Evolutionary conservation across 352 stramenopile genomes (phyloP).

Genomic region (Pythium sp.): DNA sequence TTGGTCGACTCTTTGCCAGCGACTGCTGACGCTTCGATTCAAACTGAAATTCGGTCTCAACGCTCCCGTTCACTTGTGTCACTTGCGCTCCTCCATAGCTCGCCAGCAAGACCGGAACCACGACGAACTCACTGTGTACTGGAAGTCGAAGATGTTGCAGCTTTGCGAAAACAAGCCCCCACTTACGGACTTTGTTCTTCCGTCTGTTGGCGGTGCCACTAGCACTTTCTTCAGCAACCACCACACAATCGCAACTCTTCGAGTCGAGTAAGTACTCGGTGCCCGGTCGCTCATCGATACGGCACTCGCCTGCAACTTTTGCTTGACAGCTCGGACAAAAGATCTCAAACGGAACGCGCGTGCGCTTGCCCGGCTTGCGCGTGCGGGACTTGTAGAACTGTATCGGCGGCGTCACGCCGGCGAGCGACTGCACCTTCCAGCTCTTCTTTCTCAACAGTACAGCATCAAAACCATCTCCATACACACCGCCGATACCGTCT

Average conservation of each 20-base stretch:
- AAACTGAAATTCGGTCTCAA: not conserved
- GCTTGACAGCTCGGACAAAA: slow-evolving; percentile 39
- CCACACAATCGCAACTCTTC: slow-evolving; percentile 40
- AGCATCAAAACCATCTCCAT: not conserved
- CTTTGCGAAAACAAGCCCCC: slow-evolving; percentile 32
- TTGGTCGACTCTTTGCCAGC: not conserved
- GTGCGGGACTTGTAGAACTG: slow-evolving; percentile 51
- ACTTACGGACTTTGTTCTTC: slow-evolving; percentile 26
- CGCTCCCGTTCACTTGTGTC: not conserved
- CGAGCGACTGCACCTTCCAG: slow-evolving; percentile 32
- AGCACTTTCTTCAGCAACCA: slow-evolving; percentile 17
- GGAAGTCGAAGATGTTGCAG: slow-evolving; percentile 29
- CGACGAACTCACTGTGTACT: slow-evolving; percentile 19
- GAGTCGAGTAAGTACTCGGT: slow-evolving; percentile 53
- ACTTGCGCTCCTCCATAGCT: not conserved
- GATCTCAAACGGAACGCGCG: slow-evolving; percentile 50
- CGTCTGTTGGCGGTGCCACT: not conserved
- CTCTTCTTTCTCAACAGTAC: slow-evolving; percentile 10
- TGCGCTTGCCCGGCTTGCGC: slow-evolving; percentile 32
- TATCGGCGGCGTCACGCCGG: slow-evolving; percentile 28
- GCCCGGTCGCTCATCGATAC: slow-evolving; percentile 38
- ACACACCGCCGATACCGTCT: too few species aligned
- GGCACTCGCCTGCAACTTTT: slow-evolving; percentile 51
- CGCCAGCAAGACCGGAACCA: slow-evolving; percentile 2
- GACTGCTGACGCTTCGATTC: slow-evolving; percentile 8